These are phyloP conservation scores for Stephania yunnanensis DNA, from an alignment of 164 flowering plant genomes.

Conservation along the genomic window DNA sequence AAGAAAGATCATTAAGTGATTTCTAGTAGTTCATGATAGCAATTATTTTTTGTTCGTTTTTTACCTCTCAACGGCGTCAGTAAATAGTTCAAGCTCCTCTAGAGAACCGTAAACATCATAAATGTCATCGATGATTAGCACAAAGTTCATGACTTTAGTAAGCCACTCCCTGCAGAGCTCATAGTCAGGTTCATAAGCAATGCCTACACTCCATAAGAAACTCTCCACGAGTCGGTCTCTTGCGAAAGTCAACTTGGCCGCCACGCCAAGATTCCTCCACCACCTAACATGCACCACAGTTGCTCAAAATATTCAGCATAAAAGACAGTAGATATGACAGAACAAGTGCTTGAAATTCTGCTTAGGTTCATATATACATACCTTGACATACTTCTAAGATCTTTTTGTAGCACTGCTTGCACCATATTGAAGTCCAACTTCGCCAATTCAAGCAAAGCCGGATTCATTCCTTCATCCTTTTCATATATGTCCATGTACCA, in stretches of 20 bases:
- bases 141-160: constrained; percentile 1
- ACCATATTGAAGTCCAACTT: constrained; percentile 14
- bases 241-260: background rate
- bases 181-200: background rate
- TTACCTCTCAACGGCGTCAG: constrained; percentile 15
- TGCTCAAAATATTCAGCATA: background rate
- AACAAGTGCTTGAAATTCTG: background rate
- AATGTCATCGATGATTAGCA: constrained; percentile 27
- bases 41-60: background rate
- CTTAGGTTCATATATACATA: background rate
- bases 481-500: constrained; percentile 10
- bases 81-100: constrained; percentile 15
- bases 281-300: constrained; percentile 2
- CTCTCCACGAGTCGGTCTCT: constrained; percentile 12
- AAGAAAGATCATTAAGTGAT: too few relatives aligned
- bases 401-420: constrained; percentile 19
- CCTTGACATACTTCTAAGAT: constrained; percentile 26
- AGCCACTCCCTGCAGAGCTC: background rate
- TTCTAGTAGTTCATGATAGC: background rate
- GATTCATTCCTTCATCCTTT: background rate
- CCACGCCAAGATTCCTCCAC: constrained; percentile 12
- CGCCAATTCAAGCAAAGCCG: constrained; percentile 8
- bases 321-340: background rate
- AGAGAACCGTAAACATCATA: constrained; percentile 23
- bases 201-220: constrained; percentile 8